Percentiles rank a stretch among this genome's conserved stretches.
Conservation (phyloP, 164 flowering plant genomes). For the grape (Vitis vinifera) region DNA sequence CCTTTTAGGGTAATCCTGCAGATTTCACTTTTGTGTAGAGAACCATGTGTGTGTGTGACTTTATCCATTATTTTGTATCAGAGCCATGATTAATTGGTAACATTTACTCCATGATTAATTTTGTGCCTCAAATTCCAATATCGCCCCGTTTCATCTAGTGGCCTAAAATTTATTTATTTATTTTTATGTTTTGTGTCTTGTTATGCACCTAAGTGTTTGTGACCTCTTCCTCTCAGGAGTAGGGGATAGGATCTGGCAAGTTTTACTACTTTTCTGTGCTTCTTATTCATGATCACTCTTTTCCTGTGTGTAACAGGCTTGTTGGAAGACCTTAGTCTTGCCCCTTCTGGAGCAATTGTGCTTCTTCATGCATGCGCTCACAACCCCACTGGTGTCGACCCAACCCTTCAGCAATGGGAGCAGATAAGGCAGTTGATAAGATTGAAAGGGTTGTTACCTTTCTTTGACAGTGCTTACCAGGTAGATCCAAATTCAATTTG, state of each 20-base stretch:
- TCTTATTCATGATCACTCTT: not conserved
- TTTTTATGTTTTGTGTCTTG: not conserved
- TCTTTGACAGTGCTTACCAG: constrained; percentile 99
- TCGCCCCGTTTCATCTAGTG: not conserved
- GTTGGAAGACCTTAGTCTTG: constrained; percentile 83
- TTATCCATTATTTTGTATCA: not conserved
- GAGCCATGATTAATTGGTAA: not conserved
- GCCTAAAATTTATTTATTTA: too few species aligned
- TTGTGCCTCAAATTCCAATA: not conserved
- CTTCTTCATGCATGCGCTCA: constrained; percentile 99
- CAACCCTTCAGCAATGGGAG: constrained; percentile 92
- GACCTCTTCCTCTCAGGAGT: not conserved
- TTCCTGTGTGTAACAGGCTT: constrained; percentile 52
- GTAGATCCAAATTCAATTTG: constrained; percentile 25
- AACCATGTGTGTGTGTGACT: not conserved
- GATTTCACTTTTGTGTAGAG: not conserved
- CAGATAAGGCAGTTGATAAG: constrained; percentile 88
- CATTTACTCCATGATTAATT: not conserved
- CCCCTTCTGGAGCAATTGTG: constrained; percentile 89
- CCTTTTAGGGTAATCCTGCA: not conserved
- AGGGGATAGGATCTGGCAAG: not conserved
- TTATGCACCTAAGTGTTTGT: not conserved
- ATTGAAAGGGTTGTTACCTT: constrained; percentile 78
- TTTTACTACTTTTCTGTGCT: not conserved
- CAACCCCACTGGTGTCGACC: constrained; percentile 99